phyloP scores from a whole-genome alignment of 2,329 filamentous ascomycete species.

The Blumeria graminis region DNA sequence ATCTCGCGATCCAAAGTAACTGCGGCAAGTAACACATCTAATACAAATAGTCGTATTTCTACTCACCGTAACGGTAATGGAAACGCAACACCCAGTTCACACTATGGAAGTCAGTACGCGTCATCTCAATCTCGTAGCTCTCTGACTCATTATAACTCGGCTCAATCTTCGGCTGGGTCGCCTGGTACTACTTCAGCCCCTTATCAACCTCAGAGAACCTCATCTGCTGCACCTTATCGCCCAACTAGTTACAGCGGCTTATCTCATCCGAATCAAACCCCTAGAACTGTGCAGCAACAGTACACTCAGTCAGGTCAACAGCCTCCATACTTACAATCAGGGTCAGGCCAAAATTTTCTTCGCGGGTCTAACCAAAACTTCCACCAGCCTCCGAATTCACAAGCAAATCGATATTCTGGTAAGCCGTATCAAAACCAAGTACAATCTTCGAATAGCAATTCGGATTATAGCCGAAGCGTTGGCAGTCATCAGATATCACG shows the following conservation, averaged over 20 bases:
- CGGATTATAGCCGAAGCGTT: constrained; percentile 10
- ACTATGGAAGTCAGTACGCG: constrained; percentile 16
- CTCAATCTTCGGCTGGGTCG: constrained; percentile 13
- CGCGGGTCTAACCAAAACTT: constrained; percentile 9
- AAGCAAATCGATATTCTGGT: background rate
- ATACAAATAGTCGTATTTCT: constrained; percentile 6
- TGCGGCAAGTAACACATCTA: constrained; percentile 7
- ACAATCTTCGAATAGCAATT: constrained; percentile 10
- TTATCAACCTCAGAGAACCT: constrained; percentile 8
- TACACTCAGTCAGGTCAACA: constrained; percentile 9
- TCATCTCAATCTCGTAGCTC: constrained; percentile 8
- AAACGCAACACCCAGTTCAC: constrained; percentile 2
- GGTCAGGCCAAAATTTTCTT: constrained; percentile 8
- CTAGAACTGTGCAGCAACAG: constrained; percentile 11
- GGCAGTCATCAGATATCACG: constrained; percentile 9
- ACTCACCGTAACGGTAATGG: constrained; percentile 10
- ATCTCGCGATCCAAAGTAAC: constrained; percentile 11
- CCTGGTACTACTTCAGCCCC: constrained; percentile 11
- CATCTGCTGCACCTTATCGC: constrained; percentile 12
- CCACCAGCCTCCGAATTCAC: background rate
- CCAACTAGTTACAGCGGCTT: constrained; percentile 11
- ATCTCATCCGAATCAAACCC: constrained; percentile 12
- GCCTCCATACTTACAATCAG: constrained; percentile 9
- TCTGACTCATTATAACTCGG: constrained; percentile 8
- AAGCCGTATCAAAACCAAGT: constrained; percentile 9